Conservation (phyloP, 352 stramenopile genomes). For the Globisporangium splendens region DNA sequence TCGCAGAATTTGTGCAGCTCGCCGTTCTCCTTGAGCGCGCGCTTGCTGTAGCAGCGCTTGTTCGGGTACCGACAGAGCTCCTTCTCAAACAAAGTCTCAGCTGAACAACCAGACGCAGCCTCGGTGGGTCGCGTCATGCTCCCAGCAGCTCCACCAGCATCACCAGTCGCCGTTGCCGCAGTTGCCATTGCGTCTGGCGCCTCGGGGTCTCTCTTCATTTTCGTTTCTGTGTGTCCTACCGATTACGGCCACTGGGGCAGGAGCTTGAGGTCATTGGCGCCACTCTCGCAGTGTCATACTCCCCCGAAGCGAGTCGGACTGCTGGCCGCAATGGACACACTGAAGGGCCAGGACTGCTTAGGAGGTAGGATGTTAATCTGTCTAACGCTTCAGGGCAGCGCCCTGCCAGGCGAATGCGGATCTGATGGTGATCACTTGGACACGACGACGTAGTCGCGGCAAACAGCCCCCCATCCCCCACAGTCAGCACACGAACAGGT, state of each 20-base stretch:
- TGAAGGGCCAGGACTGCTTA: too few species aligned
- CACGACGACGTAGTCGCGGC: background rate
- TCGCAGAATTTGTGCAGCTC: conserved; percentile 76
- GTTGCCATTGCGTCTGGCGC: background rate
- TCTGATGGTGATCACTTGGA: background rate
- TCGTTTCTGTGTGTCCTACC: background rate
- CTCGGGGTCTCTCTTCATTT: background rate
- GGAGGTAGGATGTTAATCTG: background rate
- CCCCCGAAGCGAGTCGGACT: background rate
- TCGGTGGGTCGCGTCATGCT: background rate
- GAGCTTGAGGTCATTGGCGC: background rate
- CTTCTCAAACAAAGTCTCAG: background rate
- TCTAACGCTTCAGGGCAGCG: background rate
- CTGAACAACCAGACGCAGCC: background rate
- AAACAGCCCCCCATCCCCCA: background rate
- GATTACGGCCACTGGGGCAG: background rate
- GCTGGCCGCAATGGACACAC: too few species aligned
- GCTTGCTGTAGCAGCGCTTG: conserved; percentile 61
- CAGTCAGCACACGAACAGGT: too few species aligned
- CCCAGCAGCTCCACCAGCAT: background rate
- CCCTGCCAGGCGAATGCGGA: background rate
- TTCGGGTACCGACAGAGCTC: conserved; percentile 63
- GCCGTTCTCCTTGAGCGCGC: conserved; percentile 68
- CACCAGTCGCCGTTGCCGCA: too few species aligned
- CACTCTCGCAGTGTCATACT: background rate